Base-by-base conservation (phyloP, 1,284 basidiomycete genomes). In the Puccinia novopanici region DNA sequence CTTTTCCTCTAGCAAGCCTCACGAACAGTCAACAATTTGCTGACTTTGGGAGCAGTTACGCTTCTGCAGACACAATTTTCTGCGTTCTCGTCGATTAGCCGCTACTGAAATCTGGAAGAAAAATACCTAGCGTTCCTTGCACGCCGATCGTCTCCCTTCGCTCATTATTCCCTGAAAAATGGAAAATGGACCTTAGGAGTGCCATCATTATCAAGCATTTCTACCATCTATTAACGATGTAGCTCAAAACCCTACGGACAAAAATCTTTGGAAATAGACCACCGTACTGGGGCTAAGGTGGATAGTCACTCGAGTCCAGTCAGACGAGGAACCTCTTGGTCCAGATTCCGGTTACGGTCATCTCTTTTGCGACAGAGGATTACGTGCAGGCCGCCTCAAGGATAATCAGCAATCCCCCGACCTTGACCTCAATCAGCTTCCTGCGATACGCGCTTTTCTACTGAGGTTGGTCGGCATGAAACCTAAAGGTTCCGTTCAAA, bases 331-430 rank as follows among this genome's bases (percentile, higher is more conserved):
- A 54, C 79, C 79, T 8, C 63, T 80, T 37, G 72, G 59, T 19
- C 72, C 57, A 3, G 40, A 74, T 67, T 42, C 71, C 34, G 72
- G 79, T 24, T 59, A 74, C 55, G 71, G 72, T 48, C 79, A 80
- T 50, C 52, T 80, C 8, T 80, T 73, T 54, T 80, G 79, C 54
- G 48, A 72, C n/a, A 74, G 68, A 67, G 79, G 79, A n/a, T n/a
- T 80, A 27, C 79, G 71, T 50, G 34, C 63, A 40, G 72, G 61
- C n/a, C 45, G 45, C 45, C 24, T 75, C 3, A 52, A 75, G 24
- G 50, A 65, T 42, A 37, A 24, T 22, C n/a, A 27, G 9, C 34
- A 73, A 55, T 27, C 54, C 30, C 71, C 24, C 22, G 73, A 1
- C 4, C 27, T 80, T 22, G 54, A 37, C 27, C 34, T 1, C 10